A percentile compares a stretch with the other conserved stretches of the same genome.
Evolutionary conservation across 805 yeast species (phyloP).

Genomic region (Ogataea saltuana): DNA sequence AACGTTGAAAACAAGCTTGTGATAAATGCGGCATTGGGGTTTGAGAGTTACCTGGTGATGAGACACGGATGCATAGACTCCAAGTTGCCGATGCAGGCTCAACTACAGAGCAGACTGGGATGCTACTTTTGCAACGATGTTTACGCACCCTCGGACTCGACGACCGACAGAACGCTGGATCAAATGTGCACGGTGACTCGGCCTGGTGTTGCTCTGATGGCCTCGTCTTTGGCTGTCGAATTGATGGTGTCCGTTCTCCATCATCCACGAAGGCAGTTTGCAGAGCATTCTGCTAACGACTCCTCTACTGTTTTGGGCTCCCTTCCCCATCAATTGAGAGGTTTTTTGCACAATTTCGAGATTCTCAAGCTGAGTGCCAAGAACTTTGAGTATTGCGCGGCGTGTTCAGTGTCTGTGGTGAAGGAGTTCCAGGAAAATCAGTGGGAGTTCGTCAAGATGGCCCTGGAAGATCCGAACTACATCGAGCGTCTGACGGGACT

Average conservation of each 20-base stretch:
- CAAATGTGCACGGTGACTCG: conserved; percentile 99
- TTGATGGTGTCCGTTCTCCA: conserved; percentile 73
- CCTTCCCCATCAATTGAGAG: conserved; percentile 88
- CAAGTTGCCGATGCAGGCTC: conserved; percentile 23
- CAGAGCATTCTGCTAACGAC: conserved; percentile 32
- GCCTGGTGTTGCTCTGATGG: conserved; percentile 91
- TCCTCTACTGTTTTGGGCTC: conserved; percentile 56
- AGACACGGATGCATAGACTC: conserved; percentile 68
- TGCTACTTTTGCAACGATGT: conserved; percentile 97
- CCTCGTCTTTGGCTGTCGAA: conserved; percentile 86
- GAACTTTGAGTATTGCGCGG: conserved; percentile 79
- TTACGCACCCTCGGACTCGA: conserved; percentile 87
- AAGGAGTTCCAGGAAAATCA: conserved; percentile 51
- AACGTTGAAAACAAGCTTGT: conserved; percentile 68
- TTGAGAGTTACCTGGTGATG: conserved; percentile 91
- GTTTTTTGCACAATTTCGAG: conserved; percentile 69
- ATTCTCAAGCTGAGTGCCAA: conserved; percentile 69
- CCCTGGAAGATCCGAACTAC: conserved; percentile 64
- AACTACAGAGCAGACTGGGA: conserved; percentile 56
- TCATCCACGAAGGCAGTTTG: conserved; percentile 52
- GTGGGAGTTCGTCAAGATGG: conserved; percentile 79
- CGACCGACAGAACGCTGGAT: conserved; percentile 86
- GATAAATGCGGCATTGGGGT: conserved; percentile 92
- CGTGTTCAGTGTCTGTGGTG: conserved; percentile 69
- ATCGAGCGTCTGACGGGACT: conserved; percentile 83